phyloP scores from a whole-genome alignment of 2,329 filamentous ascomycete genomes.

The Bipolaris victoriae region DNA sequence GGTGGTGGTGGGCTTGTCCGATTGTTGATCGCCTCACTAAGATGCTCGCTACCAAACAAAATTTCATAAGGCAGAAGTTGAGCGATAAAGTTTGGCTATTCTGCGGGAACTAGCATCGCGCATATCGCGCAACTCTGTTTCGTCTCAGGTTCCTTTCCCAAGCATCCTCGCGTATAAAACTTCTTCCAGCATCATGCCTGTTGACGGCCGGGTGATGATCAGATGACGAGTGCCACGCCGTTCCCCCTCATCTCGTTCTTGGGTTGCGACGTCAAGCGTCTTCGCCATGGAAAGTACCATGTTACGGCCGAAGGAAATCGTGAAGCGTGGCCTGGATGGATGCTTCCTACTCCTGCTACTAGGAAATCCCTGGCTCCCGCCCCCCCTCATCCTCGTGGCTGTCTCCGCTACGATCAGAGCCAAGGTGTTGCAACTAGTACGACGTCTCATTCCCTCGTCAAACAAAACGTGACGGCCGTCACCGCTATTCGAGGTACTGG shows the following conservation, averaged over 20 bases:
- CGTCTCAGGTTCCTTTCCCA: conserved; percentile 1
- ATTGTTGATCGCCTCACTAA: conserved; percentile 10
- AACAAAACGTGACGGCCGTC: conserved; percentile 2
- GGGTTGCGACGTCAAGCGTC: not conserved
- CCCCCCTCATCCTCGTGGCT: not conserved
- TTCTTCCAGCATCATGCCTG: conserved; percentile 24
- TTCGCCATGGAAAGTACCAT: conserved; percentile 5
- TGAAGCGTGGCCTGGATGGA: not conserved
- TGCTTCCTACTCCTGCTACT: not conserved
- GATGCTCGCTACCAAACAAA: conserved; percentile 10
- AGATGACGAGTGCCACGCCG: conserved; percentile 12
- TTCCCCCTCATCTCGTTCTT: conserved; percentile 11
- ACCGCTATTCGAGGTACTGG: conserved; percentile 2
- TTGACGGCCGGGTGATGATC: conserved; percentile 10
- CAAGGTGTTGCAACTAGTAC: conserved; percentile 2
- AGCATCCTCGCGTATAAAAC: conserved; percentile 12
- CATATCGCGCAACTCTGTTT: conserved; percentile 21
- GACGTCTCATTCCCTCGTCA: conserved; percentile 8
- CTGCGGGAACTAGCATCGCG: conserved; percentile 16
- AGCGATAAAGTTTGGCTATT: conserved; percentile 9
- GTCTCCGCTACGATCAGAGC: not conserved
- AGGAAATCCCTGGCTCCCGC: not conserved
- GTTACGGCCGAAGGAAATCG: not conserved
- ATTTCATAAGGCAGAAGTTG: conserved; percentile 1
- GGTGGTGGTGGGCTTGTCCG: no score